These are phyloP conservation scores for Psilocybe tampanensis DNA, from an alignment of 768 basidiomycete genomes.

Conservation along the genomic window DNA sequence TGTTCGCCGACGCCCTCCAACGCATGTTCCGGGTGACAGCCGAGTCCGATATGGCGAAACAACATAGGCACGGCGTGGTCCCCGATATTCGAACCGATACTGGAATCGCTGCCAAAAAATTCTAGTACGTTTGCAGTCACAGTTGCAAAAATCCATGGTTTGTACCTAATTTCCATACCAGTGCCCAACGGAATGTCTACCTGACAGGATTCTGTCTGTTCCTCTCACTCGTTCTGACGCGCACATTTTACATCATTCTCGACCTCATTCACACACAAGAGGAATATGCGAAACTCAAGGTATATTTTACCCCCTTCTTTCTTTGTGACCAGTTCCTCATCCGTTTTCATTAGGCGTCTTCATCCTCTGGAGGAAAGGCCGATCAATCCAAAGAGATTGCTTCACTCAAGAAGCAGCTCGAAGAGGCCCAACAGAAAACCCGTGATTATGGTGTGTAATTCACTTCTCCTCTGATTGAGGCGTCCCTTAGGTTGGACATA, in stretches of 20 bases:
- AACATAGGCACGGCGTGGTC: slow-evolving; percentile 47
- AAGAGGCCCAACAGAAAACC: slow-evolving; percentile 54
- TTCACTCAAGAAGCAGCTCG: slow-evolving; percentile 70
- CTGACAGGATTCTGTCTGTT: slow-evolving; percentile 93
- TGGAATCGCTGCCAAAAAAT: slow-evolving; percentile 89
- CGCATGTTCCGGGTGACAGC: slow-evolving; percentile 85
- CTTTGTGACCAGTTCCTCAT: neutral
- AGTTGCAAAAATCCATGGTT: neutral
- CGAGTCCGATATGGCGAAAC: slow-evolving; percentile 70
- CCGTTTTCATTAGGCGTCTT: slow-evolving; percentile 4
- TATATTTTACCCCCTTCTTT: neutral
- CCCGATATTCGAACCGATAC: slow-evolving; percentile 78
- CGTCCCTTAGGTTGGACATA: neutral
- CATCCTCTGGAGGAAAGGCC: slow-evolving; percentile 16
- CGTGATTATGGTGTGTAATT: slow-evolving; percentile 64
- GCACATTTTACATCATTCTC: slow-evolving; percentile 90
- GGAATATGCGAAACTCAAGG: slow-evolving; percentile 81
- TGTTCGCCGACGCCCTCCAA: slow-evolving; percentile 92
- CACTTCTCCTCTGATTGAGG: neutral
- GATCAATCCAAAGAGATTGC: slow-evolving; percentile 60
- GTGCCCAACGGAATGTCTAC: slow-evolving; percentile 89
- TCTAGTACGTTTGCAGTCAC: slow-evolving; percentile 65
- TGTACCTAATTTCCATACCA: slow-evolving; percentile 29
- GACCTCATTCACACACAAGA: slow-evolving; percentile 92
- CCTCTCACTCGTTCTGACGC: slow-evolving; percentile 92